These are phyloP conservation scores for Cryptococcus floricola DNA, from an alignment of 1,284 basidiomycete genomes.

Conservation along the genomic window DNA sequence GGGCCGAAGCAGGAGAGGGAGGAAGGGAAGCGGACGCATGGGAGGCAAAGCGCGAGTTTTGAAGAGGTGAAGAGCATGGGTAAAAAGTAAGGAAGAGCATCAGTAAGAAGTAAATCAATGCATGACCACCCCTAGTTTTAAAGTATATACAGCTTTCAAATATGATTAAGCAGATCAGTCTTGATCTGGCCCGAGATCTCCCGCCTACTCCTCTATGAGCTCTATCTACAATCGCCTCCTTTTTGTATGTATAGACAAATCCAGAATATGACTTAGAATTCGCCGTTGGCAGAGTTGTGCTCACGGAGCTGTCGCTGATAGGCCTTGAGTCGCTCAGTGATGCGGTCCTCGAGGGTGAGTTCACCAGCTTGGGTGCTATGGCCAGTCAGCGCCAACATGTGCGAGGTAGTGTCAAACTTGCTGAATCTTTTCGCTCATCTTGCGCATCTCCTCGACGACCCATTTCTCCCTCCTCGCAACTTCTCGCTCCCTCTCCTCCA, in stretches of 20 bases:
- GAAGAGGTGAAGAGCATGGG: slow-evolving; percentile 12
- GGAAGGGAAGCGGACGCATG: slow-evolving; percentile 42
- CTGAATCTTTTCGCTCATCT: slow-evolving; percentile 41
- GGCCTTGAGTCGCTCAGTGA: slow-evolving; percentile 41
- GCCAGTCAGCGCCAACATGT: not conserved
- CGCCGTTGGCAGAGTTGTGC: not conserved
- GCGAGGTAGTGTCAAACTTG: slow-evolving; percentile 8
- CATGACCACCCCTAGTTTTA: not conserved
- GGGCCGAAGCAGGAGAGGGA: slow-evolving; percentile 13
- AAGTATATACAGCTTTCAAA: too few species aligned
- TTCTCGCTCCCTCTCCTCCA: slow-evolving; percentile 40
- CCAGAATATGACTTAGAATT: not conserved
- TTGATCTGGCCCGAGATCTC: not conserved
- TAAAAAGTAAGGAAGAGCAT: not conserved
- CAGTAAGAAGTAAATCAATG: not conserved
- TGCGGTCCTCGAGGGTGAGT: slow-evolving; percentile 43
- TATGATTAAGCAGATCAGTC: not conserved
- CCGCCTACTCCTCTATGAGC: too few species aligned
- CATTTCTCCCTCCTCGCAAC: slow-evolving; percentile 40
- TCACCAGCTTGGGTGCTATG: slow-evolving; percentile 34
- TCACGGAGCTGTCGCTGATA: slow-evolving; percentile 33
- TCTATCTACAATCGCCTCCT: not conserved
- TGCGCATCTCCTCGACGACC: slow-evolving; percentile 44
- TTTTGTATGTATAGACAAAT: not conserved
- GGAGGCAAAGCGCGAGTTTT: slow-evolving; percentile 16